Evolutionary conservation across 441 rosid species (phyloP).

Genomic region (Biscutella laevigata): DNA sequence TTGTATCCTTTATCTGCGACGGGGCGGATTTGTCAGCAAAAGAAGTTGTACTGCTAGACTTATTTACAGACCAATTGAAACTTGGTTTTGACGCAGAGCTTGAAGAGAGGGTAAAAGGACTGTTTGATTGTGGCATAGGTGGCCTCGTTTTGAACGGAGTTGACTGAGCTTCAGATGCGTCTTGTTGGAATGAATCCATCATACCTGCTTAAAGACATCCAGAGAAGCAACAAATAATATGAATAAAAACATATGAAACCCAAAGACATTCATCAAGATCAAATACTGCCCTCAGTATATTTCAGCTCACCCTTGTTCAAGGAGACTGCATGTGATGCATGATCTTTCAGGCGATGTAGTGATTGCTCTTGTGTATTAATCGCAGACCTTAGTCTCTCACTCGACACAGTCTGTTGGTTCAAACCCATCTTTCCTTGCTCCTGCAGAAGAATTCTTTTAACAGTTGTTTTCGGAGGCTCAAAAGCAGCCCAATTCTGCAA

Average conservation of each 20-base stretch:
- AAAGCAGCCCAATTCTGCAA: slow-evolving; percentile 78
- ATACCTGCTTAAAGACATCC: slow-evolving; percentile 33
- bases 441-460: slow-evolving; percentile 73
- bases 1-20: slow-evolving; percentile 25
- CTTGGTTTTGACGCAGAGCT: slow-evolving; percentile 31
- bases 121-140: slow-evolving; percentile 31
- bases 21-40: slow-evolving; percentile 30
- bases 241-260: not conserved
- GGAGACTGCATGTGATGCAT: slow-evolving; percentile 33
- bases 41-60: slow-evolving; percentile 24
- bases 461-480: slow-evolving; percentile 89
- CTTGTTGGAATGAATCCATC: slow-evolving; percentile 29
- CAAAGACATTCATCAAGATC: not conserved
- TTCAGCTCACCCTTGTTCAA: slow-evolving; percentile 46
- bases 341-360: slow-evolving; percentile 32
- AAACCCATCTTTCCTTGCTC: slow-evolving; percentile 40
- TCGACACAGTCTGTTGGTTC: slow-evolving; percentile 29
- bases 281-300: slow-evolving; percentile 14
- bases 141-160: slow-evolving; percentile 31
- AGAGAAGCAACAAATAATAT: not conserved
- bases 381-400: slow-evolving; percentile 31
- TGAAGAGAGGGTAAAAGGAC: slow-evolving; percentile 26
- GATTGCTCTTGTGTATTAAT: slow-evolving; percentile 27
- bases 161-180: slow-evolving; percentile 33
- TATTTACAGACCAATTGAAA: slow-evolving; percentile 27